These are phyloP conservation scores for Arthrobotrys conoides DNA, from an alignment of 2,329 filamentous ascomycete genomes.

Conservation along the genomic window DNA sequence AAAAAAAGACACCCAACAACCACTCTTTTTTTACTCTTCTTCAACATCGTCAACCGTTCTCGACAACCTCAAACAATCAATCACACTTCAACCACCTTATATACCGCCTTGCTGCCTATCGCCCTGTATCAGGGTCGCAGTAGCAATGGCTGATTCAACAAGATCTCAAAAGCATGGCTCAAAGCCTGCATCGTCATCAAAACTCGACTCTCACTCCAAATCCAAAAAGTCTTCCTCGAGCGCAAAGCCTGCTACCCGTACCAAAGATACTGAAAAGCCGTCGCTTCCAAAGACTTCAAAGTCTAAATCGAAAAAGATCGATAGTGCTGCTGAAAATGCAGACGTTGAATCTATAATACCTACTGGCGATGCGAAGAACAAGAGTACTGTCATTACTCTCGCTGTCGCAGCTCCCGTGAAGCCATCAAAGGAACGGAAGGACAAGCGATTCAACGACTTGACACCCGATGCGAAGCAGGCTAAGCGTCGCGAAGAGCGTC, in stretches of 20 bases:
- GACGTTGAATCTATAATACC: slow-evolving; percentile 8
- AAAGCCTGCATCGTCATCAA: slow-evolving; percentile 39
- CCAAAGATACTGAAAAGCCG: slow-evolving; percentile 46
- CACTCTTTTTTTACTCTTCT: not conserved
- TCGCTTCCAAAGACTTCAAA: slow-evolving; percentile 31
- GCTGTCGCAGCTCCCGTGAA: slow-evolving; percentile 17
- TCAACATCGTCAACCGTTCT: slow-evolving; percentile 26
- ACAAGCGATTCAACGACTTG: slow-evolving; percentile 54
- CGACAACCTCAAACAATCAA: slow-evolving; percentile 26
- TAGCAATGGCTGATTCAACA: slow-evolving; percentile 51
- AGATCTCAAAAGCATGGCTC: slow-evolving; percentile 34
- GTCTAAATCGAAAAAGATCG: slow-evolving; percentile 49
- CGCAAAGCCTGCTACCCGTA: slow-evolving; percentile 37
- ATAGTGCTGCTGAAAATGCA: slow-evolving; percentile 40
- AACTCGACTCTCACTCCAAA: slow-evolving; percentile 23
- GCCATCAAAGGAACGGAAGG: slow-evolving; percentile 35
- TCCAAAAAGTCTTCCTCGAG: slow-evolving; percentile 34
- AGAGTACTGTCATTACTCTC: not conserved
- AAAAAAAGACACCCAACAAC: slow-evolving; percentile 41
- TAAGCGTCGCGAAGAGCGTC: slow-evolving; percentile 55
- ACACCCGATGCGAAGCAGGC: slow-evolving; percentile 50
- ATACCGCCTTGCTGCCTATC: slow-evolving; percentile 1
- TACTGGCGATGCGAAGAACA: slow-evolving; percentile 11
- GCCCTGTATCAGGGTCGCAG: slow-evolving; percentile 6
- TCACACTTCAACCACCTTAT: slow-evolving; percentile 9